Base-by-base conservation (phyloP, 2,329 filamentous ascomycete species). In the Plenodomus biglobosus region DNA sequence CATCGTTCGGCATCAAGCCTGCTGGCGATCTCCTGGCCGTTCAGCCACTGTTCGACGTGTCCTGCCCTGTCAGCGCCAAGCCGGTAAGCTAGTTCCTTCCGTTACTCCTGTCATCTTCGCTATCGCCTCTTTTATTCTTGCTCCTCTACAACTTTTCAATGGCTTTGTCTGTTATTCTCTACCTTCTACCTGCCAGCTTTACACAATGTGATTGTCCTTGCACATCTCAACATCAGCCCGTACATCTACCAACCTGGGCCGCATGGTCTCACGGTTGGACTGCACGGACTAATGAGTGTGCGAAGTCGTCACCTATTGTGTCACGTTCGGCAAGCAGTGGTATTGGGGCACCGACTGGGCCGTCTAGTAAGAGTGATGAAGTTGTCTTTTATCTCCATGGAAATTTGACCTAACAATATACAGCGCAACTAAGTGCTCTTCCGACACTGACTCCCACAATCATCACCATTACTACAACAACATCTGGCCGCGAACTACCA, bases 1-100 rank as follows among this genome's bases (percentile, higher is more conserved):
- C 87, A 36, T 85, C 81, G 67, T 92, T 92, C 62, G 87, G 88
- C 46, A 75, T 92, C 58, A 75, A 88, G 46, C 82, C 83, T 2
- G 61, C 56, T n/a, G 68, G 67, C 32, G 64, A 69, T 43, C 59
- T 68, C 8, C 53, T 58, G 53, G 42, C 55, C 39, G 63, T 69
- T 1, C 52, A 55, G 17, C 68, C 70, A 2, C 27, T 70, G 42
- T 74, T 67, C 37, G 66, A 72, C 48, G 46, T 73, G 37, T 63
- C 68, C 8, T 73, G 71, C 58, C 66, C 68, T 40, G 57, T 57
- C 11, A 48, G 52, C 42, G 38, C 50, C 16, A 66, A 63, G 38
- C 48, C 55, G 46, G 63, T 68, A 66, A 69, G 66, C 52, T 54
- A 52, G 27, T 39, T 61, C 19, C 44, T 55, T 44, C 48, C 50